A percentile compares a stretch with the other conserved stretches of the same genome.
These are phyloP conservation scores for Asparagopsis taxiformis DNA, from an alignment of 31 red algal species.

Conservation along the genomic window DNA sequence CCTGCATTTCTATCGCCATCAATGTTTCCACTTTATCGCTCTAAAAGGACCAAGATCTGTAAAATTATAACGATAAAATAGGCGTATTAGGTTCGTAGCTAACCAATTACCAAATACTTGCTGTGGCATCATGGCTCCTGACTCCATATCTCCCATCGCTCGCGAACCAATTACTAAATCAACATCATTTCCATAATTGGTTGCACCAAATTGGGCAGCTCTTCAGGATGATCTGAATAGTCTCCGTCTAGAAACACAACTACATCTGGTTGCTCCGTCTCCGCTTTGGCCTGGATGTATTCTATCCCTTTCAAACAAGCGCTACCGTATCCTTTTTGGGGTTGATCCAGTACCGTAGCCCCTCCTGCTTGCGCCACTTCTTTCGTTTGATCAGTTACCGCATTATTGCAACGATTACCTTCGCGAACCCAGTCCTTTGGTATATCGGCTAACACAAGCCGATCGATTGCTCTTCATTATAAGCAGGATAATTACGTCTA, in stretches of 20 bases:
- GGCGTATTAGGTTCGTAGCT: background rate
- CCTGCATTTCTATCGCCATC: no score
- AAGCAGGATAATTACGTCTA: conserved; percentile 7
- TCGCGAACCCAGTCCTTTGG: background rate
- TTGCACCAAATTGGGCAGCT: background rate
- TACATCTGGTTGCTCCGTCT: background rate
- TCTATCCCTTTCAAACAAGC: conserved; percentile 1
- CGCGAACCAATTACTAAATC: conserved; percentile 4
- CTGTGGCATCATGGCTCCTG: background rate
- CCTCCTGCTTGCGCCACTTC: background rate
- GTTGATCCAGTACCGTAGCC: background rate
- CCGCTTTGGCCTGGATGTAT: no score
- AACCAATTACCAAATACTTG: background rate
- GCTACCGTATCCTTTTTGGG: background rate
- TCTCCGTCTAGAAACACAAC: conserved; percentile 4
- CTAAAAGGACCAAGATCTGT: conserved; percentile 7
- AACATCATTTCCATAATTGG: conserved; percentile 1
- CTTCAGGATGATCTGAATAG: background rate
- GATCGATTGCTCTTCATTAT: conserved; percentile 3
- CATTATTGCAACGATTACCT: background rate
- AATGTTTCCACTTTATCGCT: no score
- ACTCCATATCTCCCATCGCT: background rate
- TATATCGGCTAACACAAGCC: background rate
- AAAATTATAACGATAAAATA: background rate
- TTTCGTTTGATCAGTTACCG: background rate